phyloP scores from a whole-genome alignment of 2,329 filamentous ascomycete genomes.

The Calonectria pseudoturangicola region DNA sequence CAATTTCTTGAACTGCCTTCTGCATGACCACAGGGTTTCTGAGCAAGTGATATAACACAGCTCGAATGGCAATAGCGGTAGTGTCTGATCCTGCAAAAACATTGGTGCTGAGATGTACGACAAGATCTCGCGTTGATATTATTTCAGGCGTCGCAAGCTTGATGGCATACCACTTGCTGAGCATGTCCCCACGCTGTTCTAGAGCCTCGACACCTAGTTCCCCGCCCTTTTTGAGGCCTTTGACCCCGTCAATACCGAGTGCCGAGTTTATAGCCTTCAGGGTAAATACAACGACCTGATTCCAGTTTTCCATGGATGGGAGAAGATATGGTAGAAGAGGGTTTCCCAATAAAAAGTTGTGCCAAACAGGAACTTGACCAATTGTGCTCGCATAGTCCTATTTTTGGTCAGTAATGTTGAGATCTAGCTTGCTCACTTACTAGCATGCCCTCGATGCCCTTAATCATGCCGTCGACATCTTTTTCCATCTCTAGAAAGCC shows the following conservation, averaged over 20 bases:
- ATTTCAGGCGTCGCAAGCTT: conserved; percentile 38
- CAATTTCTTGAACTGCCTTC: conserved; percentile 51
- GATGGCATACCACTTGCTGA: conserved; percentile 40
- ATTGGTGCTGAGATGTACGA: conserved; percentile 31
- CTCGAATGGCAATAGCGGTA: conserved; percentile 67
- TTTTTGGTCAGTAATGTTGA: not conserved
- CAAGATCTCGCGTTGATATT: conserved; percentile 29
- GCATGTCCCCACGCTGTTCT: conserved; percentile 31
- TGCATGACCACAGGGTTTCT: conserved; percentile 45
- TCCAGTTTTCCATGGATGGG: conserved; percentile 38
- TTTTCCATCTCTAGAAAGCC: conserved; percentile 67
- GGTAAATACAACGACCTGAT: conserved; percentile 34
- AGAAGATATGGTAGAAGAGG: conserved; percentile 33
- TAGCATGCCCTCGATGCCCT: conserved; percentile 29
- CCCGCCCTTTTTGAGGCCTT: conserved; percentile 23
- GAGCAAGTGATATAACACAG: conserved; percentile 58
- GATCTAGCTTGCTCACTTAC: not conserved
- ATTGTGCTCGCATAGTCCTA: conserved; percentile 32
- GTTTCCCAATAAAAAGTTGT: conserved; percentile 36
- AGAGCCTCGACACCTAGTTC: conserved; percentile 26
- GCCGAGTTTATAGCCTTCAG: conserved; percentile 34
- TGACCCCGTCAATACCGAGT: not conserved
- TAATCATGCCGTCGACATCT: conserved; percentile 66
- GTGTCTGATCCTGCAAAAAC: conserved; percentile 65
- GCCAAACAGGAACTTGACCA: conserved; percentile 35